Conservation (phyloP, 768 basidiomycete species). For the Candolleomyces eurysporus region DNA sequence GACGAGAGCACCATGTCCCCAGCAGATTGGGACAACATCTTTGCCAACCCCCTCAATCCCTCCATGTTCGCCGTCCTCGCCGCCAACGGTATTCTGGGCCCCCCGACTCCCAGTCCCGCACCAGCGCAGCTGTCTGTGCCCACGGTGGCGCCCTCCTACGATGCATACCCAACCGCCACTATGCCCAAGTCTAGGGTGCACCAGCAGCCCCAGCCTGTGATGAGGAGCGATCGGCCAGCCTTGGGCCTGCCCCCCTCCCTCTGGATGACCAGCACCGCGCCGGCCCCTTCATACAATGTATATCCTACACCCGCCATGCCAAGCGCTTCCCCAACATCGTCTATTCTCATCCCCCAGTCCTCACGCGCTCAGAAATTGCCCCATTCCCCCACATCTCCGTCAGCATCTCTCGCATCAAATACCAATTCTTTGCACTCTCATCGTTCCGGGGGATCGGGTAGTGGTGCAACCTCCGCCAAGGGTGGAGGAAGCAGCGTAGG, state of each 20-base stretch:
- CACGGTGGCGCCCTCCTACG: constrained; percentile 35
- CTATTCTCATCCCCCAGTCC: constrained; percentile 35
- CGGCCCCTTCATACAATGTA: constrained; percentile 13
- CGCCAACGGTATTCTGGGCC: constrained; percentile 55
- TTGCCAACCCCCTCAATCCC: constrained; percentile 62
- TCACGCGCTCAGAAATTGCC: constrained; percentile 20
- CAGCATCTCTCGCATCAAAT: constrained; percentile 43
- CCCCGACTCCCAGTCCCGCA: constrained; percentile 26
- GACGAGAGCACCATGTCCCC: constrained; percentile 22
- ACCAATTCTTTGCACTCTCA: constrained; percentile 42
- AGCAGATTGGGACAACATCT: constrained; percentile 54
- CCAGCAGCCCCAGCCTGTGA: constrained; percentile 20
- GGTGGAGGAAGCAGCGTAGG: background rate
- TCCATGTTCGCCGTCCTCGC: constrained; percentile 59
- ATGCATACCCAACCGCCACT: background rate
- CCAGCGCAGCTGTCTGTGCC: constrained; percentile 16
- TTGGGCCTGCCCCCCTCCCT: constrained; percentile 68
- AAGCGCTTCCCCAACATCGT: constrained; percentile 36
- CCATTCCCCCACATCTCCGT: constrained; percentile 40
- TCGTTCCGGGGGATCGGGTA: background rate
- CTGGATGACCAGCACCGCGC: constrained; percentile 77
- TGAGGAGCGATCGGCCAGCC: constrained; percentile 48
- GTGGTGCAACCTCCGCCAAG: background rate
- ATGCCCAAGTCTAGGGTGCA: background rate
- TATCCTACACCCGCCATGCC: constrained; percentile 38